Base-by-base conservation (phyloP, 306 rosid species). In the Acacia confusa region DNA sequence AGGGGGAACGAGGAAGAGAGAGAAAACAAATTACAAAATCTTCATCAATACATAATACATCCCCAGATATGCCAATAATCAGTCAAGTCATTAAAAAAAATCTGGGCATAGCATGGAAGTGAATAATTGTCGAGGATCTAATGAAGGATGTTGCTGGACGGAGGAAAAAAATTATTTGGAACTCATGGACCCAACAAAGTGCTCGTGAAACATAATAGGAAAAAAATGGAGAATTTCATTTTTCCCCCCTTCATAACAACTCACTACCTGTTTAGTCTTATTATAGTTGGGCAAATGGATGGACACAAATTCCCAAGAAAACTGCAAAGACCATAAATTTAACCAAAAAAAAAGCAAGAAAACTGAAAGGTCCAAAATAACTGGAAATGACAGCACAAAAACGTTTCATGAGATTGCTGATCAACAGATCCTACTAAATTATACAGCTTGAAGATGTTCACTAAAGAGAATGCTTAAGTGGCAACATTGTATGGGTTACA, bases 151-250 rank as follows among this genome's bases (percentile, higher is more conserved):
- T 47, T 72, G 22, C 61, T 74, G 32, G 57, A 30, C 25, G 32
- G 40, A 3, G 47, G 12, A 22, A 22, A 74, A 32, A 53, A 34
- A 10, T 34, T 10, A 74, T 12, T 11, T 19, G 36, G 30, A 41
- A 74, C 58, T 20, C 30, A 20, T 52, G 2, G 34, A 53, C 22
- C 24, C 41, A 30, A 45, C 44, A 16, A 34, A 67, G 55, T 24
- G 27, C 47, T 43, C 34, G 13, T 61, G 61, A 64, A 30, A 71
- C n/a, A 47, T 50, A 30, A 17, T 34, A 66, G 79, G 47, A 78
- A 43, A 83, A 83, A 60, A 78, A 53, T 28, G 64, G 22, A 76
- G 41, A 74, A 14, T 69, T 30, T n/a, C 45, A 32, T 34, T 28
- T 27, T 28, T 27, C 38, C 0, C 67, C 65, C 61, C 15, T 47